phyloP scores from a whole-genome alignment of 2,329 filamentous ascomycete genomes.

The Daldinia sp. region DNA sequence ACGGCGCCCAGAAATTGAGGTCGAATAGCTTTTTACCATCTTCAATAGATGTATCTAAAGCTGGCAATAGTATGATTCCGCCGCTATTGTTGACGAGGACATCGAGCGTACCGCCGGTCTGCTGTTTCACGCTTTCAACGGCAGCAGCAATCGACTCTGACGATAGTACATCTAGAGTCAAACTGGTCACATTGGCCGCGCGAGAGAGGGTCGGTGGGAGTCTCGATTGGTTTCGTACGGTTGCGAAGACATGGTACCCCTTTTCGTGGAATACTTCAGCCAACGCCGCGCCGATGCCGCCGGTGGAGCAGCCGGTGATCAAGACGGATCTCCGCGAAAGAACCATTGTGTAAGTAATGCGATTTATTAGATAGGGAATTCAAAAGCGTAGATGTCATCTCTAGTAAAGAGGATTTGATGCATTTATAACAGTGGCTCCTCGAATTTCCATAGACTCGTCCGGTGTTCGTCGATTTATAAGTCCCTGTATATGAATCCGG shows the following conservation, averaged over 20 bases:
- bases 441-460: background rate
- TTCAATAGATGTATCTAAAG: background rate
- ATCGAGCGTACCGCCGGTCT: slow-evolving; percentile 34
- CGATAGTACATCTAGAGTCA: slow-evolving; percentile 25
- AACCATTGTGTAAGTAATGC: background rate
- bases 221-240: background rate
- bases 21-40: slow-evolving; percentile 2
- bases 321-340: background rate
- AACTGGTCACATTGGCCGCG: slow-evolving; percentile 3
- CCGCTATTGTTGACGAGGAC: background rate
- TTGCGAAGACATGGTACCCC: background rate
- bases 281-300: background rate
- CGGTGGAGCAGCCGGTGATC: background rate
- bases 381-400: background rate
- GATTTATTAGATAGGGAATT: background rate
- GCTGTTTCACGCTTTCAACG: slow-evolving; percentile 20
- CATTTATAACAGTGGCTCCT: background rate
- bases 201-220: background rate
- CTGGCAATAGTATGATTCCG: background rate
- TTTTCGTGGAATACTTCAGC: background rate
- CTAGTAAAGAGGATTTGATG: background rate
- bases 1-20: slow-evolving; percentile 9
- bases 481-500: background rate
- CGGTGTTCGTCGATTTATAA: background rate
- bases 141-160: slow-evolving; percentile 33